Base-by-base conservation (phyloP, 2,329 filamentous ascomycete genomes). In the Pseudocercospora fijiensis region DNA sequence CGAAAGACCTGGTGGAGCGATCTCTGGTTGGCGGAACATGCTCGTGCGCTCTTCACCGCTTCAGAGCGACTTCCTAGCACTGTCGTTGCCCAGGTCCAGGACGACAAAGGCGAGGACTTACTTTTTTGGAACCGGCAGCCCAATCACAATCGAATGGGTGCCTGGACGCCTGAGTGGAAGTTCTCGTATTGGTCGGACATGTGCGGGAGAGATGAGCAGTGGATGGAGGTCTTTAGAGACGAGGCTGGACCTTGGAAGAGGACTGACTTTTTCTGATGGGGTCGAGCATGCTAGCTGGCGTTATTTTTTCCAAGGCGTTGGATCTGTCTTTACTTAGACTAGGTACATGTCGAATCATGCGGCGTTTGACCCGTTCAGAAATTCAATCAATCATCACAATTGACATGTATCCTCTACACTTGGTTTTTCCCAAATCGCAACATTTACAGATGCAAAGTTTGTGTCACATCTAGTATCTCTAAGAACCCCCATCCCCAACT, bases 51-150 rank as follows among this genome's bases (percentile, higher is more conserved):
- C 1, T 62, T 49, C 16, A 62, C 60, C 2, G 43, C 33, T 30
- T 28, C 60, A 10, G 52, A 62, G 18, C 33, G 43, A n/a, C 37
- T 62, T 13, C 60, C 60, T 16, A 41, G 22, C 20, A 62, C 53
- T 0, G 41, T 43, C 7, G 60, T 62, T 4, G 60, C 60, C 22
- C 41, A 30, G 13, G 52, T 62, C 18, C 20, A 8, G 2, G 33
- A 51, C 20, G 52, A 62, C 10, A 7, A 51, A 13, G 60, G 60
- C 4, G 9, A 51, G 20, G 53, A 57, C n/a, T 1, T 27, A 8
- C 10, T 62, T n/a, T 62, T 49, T 20, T 62, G 60, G 60, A 62
- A 62, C n/a, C 10, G 60, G 37, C 33, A 49, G 18, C 57, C 57
- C 5, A 27, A 47, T 51, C 52, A 57, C 18, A 51, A 62, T 11